Evolutionary conservation across 2,329 filamentous ascomycete genomes (phyloP).

Genomic region (Diaporthe sp.): DNA sequence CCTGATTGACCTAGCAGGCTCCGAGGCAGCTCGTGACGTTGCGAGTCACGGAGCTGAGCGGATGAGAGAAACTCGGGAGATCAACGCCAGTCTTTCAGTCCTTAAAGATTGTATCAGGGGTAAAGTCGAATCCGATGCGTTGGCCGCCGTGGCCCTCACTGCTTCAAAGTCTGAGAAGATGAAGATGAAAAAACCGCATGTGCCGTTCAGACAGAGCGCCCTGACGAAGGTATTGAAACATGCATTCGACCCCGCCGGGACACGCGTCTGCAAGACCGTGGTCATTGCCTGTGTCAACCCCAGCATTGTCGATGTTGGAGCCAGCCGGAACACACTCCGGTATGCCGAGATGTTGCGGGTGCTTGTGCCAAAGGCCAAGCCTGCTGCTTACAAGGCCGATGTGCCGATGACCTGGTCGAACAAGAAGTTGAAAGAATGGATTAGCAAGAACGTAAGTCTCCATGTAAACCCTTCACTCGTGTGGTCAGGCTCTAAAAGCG

Average conservation of each 20-base stretch:
- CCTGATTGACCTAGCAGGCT: not conserved
- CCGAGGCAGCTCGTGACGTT: not conserved
- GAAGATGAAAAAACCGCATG: slow-evolving; percentile 50
- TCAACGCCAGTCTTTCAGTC: slow-evolving; percentile 56
- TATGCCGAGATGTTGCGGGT: not conserved
- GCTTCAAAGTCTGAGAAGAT: slow-evolving; percentile 35
- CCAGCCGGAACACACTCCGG: slow-evolving; percentile 63
- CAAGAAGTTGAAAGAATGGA: not conserved
- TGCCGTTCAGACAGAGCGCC: slow-evolving; percentile 61
- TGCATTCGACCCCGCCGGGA: slow-evolving; percentile 58
- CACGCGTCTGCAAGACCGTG: slow-evolving; percentile 56
- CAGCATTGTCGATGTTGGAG: slow-evolving; percentile 55
- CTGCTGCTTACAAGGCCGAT: not conserved
- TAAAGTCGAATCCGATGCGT: slow-evolving; percentile 52
- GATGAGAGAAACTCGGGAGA: not conserved
- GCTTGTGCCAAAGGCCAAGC: not conserved
- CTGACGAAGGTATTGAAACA: slow-evolving; percentile 63
- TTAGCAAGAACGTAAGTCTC: not conserved
- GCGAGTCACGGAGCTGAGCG: not conserved
- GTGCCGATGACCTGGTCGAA: not conserved
- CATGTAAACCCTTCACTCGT: too few species aligned
- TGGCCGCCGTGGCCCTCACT: slow-evolving; percentile 10
- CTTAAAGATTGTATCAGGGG: slow-evolving; percentile 67
- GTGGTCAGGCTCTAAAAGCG: not conserved
- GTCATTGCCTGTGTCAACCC: slow-evolving; percentile 63